phyloP scores from a whole-genome alignment of 2,329 filamentous ascomycete species.

The Ploettnerulaceae sp. region DNA sequence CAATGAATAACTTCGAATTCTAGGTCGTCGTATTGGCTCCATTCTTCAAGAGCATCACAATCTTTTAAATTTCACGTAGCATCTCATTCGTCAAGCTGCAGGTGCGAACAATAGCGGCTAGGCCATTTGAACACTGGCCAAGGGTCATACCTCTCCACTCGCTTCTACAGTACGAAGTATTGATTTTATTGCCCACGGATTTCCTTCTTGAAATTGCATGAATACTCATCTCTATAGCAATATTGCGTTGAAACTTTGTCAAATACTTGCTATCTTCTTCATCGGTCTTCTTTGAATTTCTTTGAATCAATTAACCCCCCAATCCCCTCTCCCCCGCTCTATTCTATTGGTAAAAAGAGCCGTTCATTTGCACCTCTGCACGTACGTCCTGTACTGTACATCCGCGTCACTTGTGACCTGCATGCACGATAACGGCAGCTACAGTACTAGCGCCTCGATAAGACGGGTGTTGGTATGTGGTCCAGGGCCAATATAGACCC shows the following conservation, averaged over 20 bases:
- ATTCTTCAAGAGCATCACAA: conserved; percentile 13
- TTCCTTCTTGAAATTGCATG: neutral
- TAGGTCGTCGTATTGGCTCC: conserved; percentile 17
- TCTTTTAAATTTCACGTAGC: conserved; percentile 2
- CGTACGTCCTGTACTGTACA: conserved; percentile 11
- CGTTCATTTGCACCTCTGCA: conserved; percentile 6
- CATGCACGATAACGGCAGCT: conserved; percentile 26
- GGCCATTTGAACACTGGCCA: neutral
- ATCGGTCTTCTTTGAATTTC: neutral
- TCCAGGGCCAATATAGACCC: conserved; percentile 27
- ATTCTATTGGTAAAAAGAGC: neutral
- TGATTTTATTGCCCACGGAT: neutral
- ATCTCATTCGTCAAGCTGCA: conserved; percentile 15
- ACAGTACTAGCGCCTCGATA: conserved; percentile 25
- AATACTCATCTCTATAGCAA: neutral
- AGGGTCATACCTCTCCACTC: neutral
- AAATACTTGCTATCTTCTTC: neutral
- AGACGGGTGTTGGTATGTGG: conserved; percentile 21
- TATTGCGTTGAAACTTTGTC: neutral
- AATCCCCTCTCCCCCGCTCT: neutral
- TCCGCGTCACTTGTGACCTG: conserved; percentile 18
- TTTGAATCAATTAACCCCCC: no score
- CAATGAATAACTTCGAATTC: conserved; percentile 1
- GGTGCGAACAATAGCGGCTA: conserved; percentile 3
- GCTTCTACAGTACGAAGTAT: neutral